Percentiles rank a stretch among this genome's conserved stretches.
Evolutionary conservation across 176 grass and related monocot species (phyloP).

Genomic region (Zea luxurians): DNA sequence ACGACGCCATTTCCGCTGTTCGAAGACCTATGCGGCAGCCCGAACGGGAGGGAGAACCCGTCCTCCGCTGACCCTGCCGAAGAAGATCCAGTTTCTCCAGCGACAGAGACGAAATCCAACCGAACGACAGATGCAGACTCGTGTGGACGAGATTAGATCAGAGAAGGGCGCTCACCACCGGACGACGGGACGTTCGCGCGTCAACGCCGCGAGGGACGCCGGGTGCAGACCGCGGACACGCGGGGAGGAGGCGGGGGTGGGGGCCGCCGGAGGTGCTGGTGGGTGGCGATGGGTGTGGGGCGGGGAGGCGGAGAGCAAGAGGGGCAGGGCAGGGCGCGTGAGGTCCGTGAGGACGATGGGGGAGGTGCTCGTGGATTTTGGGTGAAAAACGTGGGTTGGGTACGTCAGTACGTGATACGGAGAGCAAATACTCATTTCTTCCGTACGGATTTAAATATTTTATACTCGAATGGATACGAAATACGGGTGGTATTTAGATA

Average conservation of each 20-base stretch:
- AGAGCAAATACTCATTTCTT: no score
- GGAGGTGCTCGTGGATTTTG: constrained; percentile 30
- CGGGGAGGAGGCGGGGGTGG: neutral
- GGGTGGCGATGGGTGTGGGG: neutral
- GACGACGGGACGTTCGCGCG: neutral
- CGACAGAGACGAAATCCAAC: neutral
- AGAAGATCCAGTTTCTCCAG: constrained; percentile 20
- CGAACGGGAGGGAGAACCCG: neutral
- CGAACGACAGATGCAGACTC: constrained; percentile 6
- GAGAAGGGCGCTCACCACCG: constrained; percentile 35
- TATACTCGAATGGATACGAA: no score
- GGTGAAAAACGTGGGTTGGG: no score
- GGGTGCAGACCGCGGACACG: neutral
- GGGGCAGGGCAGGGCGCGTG: neutral
- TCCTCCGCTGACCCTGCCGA: neutral
- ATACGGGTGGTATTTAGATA: no score
- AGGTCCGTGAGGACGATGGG: no score
- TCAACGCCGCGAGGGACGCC: neutral
- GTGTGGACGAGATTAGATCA: constrained; percentile 23
- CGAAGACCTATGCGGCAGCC: neutral
- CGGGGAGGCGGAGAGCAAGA: neutral
- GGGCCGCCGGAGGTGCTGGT: constrained; percentile 1
- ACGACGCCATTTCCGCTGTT: neutral
- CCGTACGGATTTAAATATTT: no score
- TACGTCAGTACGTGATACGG: no score